Percentiles rank a stretch among this genome's conserved stretches.
These are phyloP conservation scores for Komagataella mondaviorum DNA, from an alignment of 805 yeast species.

Conservation along the genomic window DNA sequence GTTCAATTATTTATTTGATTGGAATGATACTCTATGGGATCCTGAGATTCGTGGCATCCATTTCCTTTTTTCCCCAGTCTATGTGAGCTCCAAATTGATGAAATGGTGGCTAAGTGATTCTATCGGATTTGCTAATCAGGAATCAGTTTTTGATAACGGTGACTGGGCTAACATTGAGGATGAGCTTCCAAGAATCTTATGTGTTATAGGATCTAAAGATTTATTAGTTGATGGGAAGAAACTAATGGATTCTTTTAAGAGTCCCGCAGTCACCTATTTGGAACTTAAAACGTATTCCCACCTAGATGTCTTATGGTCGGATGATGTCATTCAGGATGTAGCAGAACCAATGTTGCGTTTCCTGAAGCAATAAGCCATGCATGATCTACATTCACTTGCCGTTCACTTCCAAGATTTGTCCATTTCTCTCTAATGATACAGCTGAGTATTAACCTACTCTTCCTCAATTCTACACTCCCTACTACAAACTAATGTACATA, in stretches of 20 bases:
- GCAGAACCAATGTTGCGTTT: conserved; percentile 34
- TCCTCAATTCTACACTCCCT: neutral
- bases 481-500: conserved; percentile 1
- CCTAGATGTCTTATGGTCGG: conserved; percentile 89
- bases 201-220: conserved; percentile 66
- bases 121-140: conserved; percentile 33
- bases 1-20: conserved; percentile 78
- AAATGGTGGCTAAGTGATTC: conserved; percentile 74
- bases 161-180: conserved; percentile 13
- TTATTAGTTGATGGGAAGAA: conserved; percentile 64
- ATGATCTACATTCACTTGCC: neutral
- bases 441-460: neutral
- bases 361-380: conserved; percentile 6
- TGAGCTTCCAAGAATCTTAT: conserved; percentile 42
- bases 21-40: conserved; percentile 79
- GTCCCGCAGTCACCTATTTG: conserved; percentile 20
- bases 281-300: conserved; percentile 63
- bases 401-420: too few relatives aligned
- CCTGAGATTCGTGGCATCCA: conserved; percentile 50
- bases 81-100: conserved; percentile 71
- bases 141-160: conserved; percentile 32
- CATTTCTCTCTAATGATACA: neutral
- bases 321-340: conserved; percentile 51
- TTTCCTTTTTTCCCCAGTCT: conserved; percentile 78
- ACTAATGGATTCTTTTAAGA: conserved; percentile 50